Conservation (phyloP, 805 yeast genomes). For the Candida endomychidarum region DNA sequence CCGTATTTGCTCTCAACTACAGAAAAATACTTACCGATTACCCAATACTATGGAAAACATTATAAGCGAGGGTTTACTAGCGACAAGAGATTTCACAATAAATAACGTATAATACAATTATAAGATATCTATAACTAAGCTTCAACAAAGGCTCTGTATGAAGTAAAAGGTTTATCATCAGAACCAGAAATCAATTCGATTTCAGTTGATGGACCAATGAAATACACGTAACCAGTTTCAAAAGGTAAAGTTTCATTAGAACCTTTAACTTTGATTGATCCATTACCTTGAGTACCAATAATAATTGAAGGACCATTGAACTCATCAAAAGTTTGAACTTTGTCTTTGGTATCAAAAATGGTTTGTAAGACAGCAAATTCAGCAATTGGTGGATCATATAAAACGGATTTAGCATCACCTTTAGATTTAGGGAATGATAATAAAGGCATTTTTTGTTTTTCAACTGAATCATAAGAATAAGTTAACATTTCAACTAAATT, state of each 20-base stretch:
- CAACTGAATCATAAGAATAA: slow-evolving; percentile 83
- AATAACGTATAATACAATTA: too few relatives aligned
- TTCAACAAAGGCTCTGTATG: slow-evolving; percentile 91
- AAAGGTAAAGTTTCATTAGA: slow-evolving; percentile 32
- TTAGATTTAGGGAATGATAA: slow-evolving; percentile 54
- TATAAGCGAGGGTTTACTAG: too few relatives aligned
- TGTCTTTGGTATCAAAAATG: slow-evolving; percentile 50
- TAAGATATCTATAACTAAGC: too few relatives aligned
- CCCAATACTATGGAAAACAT: too few relatives aligned
- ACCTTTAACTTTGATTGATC: slow-evolving; percentile 50
- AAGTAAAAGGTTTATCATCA: slow-evolving; percentile 51
- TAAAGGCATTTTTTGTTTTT: slow-evolving; percentile 87
- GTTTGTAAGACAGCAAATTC: slow-evolving; percentile 94
- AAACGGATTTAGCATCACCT: slow-evolving; percentile 61
- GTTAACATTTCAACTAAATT: slow-evolving; percentile 90
- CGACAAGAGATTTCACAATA: too few relatives aligned
- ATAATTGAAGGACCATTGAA: slow-evolving; percentile 86
- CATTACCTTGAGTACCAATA: slow-evolving; percentile 80
- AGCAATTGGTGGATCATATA: slow-evolving; percentile 94
- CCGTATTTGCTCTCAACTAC: too few relatives aligned
- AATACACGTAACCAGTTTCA: slow-evolving; percentile 76
- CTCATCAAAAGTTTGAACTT: slow-evolving; percentile 55
- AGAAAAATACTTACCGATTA: too few relatives aligned
- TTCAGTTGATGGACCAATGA: slow-evolving; percentile 74
- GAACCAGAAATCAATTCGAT: slow-evolving; percentile 57